Percentiles rank a stretch among this genome's conserved stretches.
Evolutionary conservation across 2,329 filamentous ascomycete species (phyloP).

Genomic region (Diplodia seriata): DNA sequence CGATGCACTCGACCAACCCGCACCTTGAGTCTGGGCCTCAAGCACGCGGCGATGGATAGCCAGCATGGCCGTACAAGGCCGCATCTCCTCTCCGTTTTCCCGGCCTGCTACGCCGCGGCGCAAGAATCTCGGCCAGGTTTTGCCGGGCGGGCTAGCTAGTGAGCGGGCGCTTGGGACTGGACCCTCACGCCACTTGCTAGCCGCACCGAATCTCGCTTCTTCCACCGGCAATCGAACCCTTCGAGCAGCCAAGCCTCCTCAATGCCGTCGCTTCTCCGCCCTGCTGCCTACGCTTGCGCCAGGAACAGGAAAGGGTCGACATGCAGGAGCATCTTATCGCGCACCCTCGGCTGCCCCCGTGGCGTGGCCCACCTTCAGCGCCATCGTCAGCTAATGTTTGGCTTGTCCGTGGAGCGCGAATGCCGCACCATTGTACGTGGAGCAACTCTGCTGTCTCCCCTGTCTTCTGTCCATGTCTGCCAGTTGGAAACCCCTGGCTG

Average conservation of each 20-base stretch:
- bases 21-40: background rate
- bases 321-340: background rate
- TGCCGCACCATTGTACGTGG: background rate
- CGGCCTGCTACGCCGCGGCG: background rate
- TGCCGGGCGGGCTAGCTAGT: slow-evolving; percentile 2
- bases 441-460: background rate
- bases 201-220: slow-evolving; percentile 5
- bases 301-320: slow-evolving; percentile 20
- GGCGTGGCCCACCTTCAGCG: slow-evolving; percentile 11
- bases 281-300: slow-evolving; percentile 21
- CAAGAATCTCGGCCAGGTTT: background rate
- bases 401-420: background rate
- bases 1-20: background rate
- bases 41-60: background rate
- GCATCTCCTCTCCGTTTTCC: background rate
- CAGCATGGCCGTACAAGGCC: background rate
- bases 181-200: slow-evolving; percentile 14
- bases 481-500: background rate
- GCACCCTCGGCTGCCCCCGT: background rate
- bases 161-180: slow-evolving; percentile 12
- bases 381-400: slow-evolving; percentile 13
- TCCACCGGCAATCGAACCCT: background rate
- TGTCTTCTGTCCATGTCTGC: background rate
- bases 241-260: background rate
- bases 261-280: slow-evolving; percentile 14